phyloP scores from a whole-genome alignment of 2,329 filamentous ascomycete genomes.

The Alternaria brassicae region DNA sequence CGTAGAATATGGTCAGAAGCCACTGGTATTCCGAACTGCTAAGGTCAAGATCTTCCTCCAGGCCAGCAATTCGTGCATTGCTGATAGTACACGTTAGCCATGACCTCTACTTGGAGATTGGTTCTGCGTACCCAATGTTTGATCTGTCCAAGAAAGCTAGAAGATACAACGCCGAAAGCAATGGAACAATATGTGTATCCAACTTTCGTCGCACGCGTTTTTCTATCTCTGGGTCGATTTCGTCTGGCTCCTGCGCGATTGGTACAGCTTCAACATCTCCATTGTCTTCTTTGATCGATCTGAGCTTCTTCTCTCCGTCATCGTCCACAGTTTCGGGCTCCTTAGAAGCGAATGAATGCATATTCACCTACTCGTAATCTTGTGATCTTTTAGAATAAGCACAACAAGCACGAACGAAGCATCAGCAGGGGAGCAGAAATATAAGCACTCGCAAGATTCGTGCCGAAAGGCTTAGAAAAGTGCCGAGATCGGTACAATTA shows the following conservation, averaged over 20 bases:
- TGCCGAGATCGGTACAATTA: neutral
- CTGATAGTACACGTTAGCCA: constrained; percentile 14
- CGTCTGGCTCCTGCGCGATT: neutral
- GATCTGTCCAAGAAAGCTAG: constrained; percentile 48
- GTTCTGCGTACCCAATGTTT: constrained; percentile 45
- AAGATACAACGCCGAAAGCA: constrained; percentile 45
- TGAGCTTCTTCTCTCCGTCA: neutral
- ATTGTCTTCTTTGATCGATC: constrained; percentile 1
- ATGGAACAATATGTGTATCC: constrained; percentile 42
- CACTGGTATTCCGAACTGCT: constrained; percentile 40
- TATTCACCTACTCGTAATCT: neutral
- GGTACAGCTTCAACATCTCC: constrained; percentile 13
- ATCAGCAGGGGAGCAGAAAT: neutral
- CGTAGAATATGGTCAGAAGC: constrained; percentile 51
- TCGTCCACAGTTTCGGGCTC: neutral
- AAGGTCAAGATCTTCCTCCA: constrained; percentile 44
- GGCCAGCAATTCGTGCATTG: constrained; percentile 53
- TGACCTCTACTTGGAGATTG: neutral
- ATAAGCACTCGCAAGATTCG: constrained; percentile 8
- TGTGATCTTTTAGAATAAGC: neutral
- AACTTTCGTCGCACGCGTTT: constrained; percentile 39
- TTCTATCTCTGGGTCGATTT: constrained; percentile 31
- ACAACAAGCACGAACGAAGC: neutral
- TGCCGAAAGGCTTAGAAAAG: neutral
- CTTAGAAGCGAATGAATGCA: neutral